phyloP scores from a whole-genome alignment of 352 stramenopile species.

The Phytophthora fragariaefolia region DNA sequence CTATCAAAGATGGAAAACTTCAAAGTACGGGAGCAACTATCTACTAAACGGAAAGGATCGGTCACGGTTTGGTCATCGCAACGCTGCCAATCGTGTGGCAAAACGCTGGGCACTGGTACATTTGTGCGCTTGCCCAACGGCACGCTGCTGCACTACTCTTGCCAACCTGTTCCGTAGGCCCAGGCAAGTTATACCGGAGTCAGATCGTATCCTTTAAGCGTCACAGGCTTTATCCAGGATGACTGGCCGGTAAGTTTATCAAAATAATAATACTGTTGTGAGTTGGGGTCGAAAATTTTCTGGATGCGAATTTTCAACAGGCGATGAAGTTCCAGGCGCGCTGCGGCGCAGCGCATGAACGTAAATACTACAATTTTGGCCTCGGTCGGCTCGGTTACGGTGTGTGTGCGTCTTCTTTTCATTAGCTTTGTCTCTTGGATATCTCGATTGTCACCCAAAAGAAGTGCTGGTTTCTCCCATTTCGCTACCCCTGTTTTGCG shows the following conservation, averaged over 20 bases:
- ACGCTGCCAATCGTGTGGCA: conserved; percentile 72
- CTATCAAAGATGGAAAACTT: conserved; percentile 92
- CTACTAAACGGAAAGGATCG: conserved; percentile 66
- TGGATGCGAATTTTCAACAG: conserved; percentile 61
- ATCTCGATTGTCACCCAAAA: conserved; percentile 42
- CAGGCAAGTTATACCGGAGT: conserved; percentile 17
- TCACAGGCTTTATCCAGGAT: conserved; percentile 76
- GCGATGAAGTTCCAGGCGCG: conserved; percentile 54
- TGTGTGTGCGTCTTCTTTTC: conserved; percentile 49
- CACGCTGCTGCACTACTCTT: conserved; percentile 78
- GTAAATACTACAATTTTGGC: conserved; percentile 47
- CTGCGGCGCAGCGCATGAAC: conserved; percentile 53
- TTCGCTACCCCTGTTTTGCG: conserved; percentile 65
- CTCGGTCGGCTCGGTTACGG: conserved; percentile 52
- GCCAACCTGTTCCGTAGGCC: conserved; percentile 50
- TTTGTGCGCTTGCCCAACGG: conserved; percentile 73
- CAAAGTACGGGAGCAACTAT: conserved; percentile 70
- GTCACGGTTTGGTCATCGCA: conserved; percentile 83
- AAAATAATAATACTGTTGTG: conserved; percentile 84
- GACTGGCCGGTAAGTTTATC: conserved; percentile 77
- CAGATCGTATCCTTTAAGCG: conserved; percentile 59
- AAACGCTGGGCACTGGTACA: conserved; percentile 71
- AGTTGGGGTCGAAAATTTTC: conserved; percentile 74
- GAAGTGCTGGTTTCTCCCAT: conserved; percentile 65
- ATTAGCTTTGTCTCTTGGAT: conserved; percentile 50